Evolutionary conservation across 805 yeast species (phyloP).

Genomic region (Saccharomycopsis guyanensis): DNA sequence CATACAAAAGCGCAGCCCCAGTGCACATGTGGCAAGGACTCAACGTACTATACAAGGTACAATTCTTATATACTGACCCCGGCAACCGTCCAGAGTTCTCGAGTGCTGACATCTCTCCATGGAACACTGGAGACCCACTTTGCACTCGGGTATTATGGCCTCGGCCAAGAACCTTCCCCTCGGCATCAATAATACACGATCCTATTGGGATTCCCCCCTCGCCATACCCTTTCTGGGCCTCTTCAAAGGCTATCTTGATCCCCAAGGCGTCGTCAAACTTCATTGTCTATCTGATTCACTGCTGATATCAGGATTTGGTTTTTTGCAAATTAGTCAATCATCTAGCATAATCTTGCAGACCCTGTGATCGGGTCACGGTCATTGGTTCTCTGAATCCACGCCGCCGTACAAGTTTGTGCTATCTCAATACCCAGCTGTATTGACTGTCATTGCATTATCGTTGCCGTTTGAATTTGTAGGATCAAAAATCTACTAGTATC

Average conservation of each 20-base stretch:
- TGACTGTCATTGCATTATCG: no score
- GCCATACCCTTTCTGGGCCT: constrained; percentile 54
- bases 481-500: no score
- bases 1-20: constrained; percentile 87
- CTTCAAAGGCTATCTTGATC: constrained; percentile 60
- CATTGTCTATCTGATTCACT: no score
- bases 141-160: constrained; percentile 93
- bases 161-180: constrained; percentile 74
- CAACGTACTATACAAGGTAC: constrained; percentile 87
- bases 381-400: no score
- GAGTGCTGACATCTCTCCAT: constrained; percentile 85
- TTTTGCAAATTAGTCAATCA: no score
- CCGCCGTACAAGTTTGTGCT: no score
- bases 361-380: no score
- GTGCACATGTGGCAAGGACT: constrained; percentile 96
- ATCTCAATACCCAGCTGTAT: no score
- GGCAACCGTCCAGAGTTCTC: constrained; percentile 88
- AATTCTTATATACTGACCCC: constrained; percentile 68
- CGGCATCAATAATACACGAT: constrained; percentile 62
- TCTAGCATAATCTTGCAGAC: no score
- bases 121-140: constrained; percentile 73
- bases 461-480: no score
- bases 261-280: constrained; percentile 43
- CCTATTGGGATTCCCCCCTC: constrained; percentile 95
- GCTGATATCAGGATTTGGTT: no score